phyloP scores from a whole-genome alignment of 768 basidiomycete species.

The Amanita thiersii region DNA sequence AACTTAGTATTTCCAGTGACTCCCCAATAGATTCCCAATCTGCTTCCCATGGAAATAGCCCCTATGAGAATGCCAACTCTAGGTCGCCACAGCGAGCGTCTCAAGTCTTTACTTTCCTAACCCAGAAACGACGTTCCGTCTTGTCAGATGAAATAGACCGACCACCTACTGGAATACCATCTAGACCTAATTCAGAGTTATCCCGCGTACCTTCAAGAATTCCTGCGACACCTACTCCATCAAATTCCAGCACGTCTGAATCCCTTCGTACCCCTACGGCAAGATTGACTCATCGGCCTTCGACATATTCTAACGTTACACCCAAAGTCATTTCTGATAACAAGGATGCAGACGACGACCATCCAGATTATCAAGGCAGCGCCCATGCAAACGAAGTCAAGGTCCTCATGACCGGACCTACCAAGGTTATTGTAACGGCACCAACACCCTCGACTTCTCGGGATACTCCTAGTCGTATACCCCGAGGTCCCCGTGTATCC shows the following conservation, averaged over 20 bases:
- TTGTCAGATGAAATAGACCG: conserved; percentile 24
- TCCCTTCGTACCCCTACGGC: conserved; percentile 4
- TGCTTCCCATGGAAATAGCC: conserved; percentile 14
- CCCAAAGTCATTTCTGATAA: conserved; percentile 1
- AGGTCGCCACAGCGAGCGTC: conserved; percentile 62
- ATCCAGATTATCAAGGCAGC: conserved; percentile 9
- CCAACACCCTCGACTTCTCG: conserved; percentile 37
- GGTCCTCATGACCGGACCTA: conserved; percentile 38
- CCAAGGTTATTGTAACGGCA: conserved; percentile 44
- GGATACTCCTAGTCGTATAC: conserved; percentile 27
- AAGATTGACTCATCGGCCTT: conserved; percentile 4
- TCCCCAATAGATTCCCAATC: conserved; percentile 18
- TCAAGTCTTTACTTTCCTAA: conserved; percentile 68
- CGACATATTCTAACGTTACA: not conserved
- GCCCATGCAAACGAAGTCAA: conserved; percentile 25
- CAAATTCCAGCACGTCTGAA: conserved; percentile 7
- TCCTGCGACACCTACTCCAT: conserved; percentile 11
- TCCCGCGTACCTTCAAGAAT: conserved; percentile 6
- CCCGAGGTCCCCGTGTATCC: conserved; percentile 33
- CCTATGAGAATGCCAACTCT: conserved; percentile 28
- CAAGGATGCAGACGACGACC: conserved; percentile 7
- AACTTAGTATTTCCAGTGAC: conserved; percentile 48
- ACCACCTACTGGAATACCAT: conserved; percentile 26
- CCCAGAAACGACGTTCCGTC: conserved; percentile 32
- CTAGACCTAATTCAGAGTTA: conserved; percentile 22